Evolutionary conservation across 169 alveolate species (phyloP), one percentile per base, ranked within the genome.

Genomic region (Miamiensis avidus): DNA sequence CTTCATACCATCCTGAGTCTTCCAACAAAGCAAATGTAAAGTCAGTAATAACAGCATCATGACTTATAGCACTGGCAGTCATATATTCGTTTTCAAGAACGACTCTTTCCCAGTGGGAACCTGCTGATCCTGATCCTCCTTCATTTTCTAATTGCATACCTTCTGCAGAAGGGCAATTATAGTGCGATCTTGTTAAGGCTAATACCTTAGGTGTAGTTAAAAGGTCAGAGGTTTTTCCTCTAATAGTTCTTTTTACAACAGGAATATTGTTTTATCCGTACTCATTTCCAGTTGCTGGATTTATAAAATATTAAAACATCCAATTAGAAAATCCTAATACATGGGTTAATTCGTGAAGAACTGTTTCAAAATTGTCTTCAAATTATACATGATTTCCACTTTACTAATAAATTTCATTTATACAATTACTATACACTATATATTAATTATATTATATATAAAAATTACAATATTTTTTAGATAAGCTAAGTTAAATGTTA

Each of bases 71-170:
- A 32, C 72, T 29, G 29, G 85, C 92, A 28, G 88, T 89, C 95
- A 92, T 92, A 81, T 84, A 88, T 81, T 92, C 95, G 25, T 88
- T 85, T 34, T 78, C 77, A 33, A 92, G 32, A 30, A 85, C 28
- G 34, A 84, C 32, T 83, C 83, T 87, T 82, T 89, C 92, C 89
- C 92, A 89, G 79, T 92, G 93, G 11, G 91, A 82, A 26, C 90
- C 91, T 27, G 89, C 92, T n/a, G 91, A 84, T 27, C 92, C 92
- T 26, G 75, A 32, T 0, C 91, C 89, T 26, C 91, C 93, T 34
- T 75, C 73, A 73, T 92, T 76, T 88, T 92, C 95, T 64, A 89
- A 65, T 29, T 76, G 89, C 11, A 89, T 83, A 31, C 92, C 95
- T 30, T 29, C 73, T 6, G 89, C 28, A 76, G 78, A n/a, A 0